Evolutionary conservation across 2,329 filamentous ascomycete genomes (phyloP).

Genomic region (Pseudogymnoascus sp.): DNA sequence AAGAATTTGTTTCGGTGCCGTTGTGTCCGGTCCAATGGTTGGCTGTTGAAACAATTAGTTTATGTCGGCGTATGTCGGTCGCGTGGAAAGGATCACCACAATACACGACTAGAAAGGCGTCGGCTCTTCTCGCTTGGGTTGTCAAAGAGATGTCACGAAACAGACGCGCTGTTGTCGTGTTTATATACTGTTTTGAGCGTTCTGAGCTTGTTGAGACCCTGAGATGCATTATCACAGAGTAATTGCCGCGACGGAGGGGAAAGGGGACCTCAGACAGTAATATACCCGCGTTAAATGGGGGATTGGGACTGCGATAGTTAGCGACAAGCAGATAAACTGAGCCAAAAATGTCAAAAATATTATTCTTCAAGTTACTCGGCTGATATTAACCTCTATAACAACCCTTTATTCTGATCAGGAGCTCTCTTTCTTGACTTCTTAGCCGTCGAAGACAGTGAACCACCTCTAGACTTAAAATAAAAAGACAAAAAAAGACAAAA

Average conservation of each 20-base stretch:
- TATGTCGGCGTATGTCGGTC: not conserved
- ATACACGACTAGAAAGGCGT: not conserved
- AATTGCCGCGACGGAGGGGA: not conserved
- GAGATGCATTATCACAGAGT: not conserved
- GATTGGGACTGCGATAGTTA: not conserved
- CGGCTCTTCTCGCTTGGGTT: not conserved
- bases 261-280: not conserved
- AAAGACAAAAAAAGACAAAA: not conserved
- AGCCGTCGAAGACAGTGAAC: not conserved
- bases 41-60: conserved; percentile 6
- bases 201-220: not conserved
- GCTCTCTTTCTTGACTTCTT: not conserved
- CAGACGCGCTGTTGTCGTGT: conserved; percentile 9
- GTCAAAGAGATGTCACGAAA: conserved; percentile 1
- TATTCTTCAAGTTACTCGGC: not conserved
- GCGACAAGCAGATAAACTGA: not conserved
- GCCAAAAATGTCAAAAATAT: not conserved
- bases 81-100: not conserved
- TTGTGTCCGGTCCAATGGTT: conserved; percentile 1
- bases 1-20: not conserved
- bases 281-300: not conserved
- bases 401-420: not conserved
- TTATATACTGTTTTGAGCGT: not conserved
- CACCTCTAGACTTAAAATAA: not conserved
- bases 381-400: no score